Evolutionary conservation across 768 basidiomycete genomes (phyloP).

Genomic region (Kwoniella dejecticola): DNA sequence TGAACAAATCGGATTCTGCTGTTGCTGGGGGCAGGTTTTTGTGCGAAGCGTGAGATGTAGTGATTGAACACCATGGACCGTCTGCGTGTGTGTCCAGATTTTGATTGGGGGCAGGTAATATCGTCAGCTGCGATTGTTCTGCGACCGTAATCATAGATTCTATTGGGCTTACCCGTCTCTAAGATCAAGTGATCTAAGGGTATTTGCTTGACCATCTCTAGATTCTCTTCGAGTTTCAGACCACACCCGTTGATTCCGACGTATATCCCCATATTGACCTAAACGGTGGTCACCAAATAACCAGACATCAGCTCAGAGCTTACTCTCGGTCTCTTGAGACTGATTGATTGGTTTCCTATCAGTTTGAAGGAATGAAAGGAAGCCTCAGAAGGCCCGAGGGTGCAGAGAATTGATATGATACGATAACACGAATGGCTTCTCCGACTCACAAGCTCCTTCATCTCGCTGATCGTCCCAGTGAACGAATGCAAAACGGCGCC

Average conservation of each 20-base stretch:
- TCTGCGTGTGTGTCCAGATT: conserved; percentile 33
- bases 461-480: conserved; percentile 69
- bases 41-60: conserved; percentile 48
- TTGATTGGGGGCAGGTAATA: too few relatives aligned
- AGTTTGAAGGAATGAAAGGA: too few relatives aligned
- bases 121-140: too few relatives aligned
- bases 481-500: conserved; percentile 84
- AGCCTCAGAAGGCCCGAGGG: too few relatives aligned
- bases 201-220: conserved; percentile 63
- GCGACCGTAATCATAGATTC: too few relatives aligned
- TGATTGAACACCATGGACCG: conserved; percentile 53
- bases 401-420: too few relatives aligned
- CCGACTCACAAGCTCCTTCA: conserved; percentile 64
- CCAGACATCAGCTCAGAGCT: too few relatives aligned
- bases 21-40: conserved; percentile 26
- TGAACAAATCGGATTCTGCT: conserved; percentile 24
- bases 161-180: conserved; percentile 65
- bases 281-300: too few relatives aligned
- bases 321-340: too few relatives aligned
- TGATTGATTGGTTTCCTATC: too few relatives aligned
- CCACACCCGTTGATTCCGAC: conserved; percentile 76
- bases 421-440: too few relatives aligned
- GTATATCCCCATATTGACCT: conserved; percentile 75
- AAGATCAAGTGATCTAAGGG: conserved; percentile 66
- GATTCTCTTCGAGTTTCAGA: conserved; percentile 70